These are phyloP conservation scores for Aspergillus sp. DNA, from an alignment of 2,329 filamentous ascomycete genomes.

Conservation along the genomic window DNA sequence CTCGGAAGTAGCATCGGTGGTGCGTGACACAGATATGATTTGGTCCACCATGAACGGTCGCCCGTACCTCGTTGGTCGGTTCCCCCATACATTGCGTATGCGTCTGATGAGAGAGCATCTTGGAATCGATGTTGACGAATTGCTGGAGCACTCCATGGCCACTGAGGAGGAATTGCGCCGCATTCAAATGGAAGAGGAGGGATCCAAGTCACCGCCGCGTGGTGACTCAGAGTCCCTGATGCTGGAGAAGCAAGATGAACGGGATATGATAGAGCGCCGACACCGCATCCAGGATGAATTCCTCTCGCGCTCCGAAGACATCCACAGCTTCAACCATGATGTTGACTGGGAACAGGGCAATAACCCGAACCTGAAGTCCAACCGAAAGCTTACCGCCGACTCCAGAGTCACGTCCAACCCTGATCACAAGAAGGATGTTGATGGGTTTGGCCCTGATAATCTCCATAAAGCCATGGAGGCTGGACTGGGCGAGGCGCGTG, in stretches of 20 bases:
- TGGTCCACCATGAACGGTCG: constrained; percentile 87
- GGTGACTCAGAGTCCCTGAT: constrained; percentile 31
- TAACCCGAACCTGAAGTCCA: constrained; percentile 57
- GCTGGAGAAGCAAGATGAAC: constrained; percentile 39
- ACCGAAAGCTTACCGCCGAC: constrained; percentile 57
- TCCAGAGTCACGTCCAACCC: constrained; percentile 59
- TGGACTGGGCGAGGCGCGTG: constrained; percentile 64
- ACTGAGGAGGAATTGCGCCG: constrained; percentile 62
- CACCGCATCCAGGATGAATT: constrained; percentile 56
- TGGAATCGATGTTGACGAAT: constrained; percentile 89
- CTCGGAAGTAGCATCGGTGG: constrained; percentile 85
- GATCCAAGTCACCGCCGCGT: constrained; percentile 18
- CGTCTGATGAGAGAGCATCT: constrained; percentile 95
- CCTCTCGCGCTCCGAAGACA: constrained; percentile 54
- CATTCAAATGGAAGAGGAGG: constrained; percentile 58
- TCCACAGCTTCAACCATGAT: constrained; percentile 74
- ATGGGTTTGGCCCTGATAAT: constrained; percentile 73
- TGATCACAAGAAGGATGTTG: constrained; percentile 71
- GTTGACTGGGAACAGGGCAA: constrained; percentile 61
- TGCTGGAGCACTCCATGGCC: constrained; percentile 74
- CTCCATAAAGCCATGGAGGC: constrained; percentile 66
- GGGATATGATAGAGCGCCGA: constrained; percentile 42
- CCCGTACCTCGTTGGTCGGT: constrained; percentile 86
- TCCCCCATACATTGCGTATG: constrained; percentile 88
- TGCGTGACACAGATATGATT: constrained; percentile 90